Evolutionary conservation across 148 eudicot genomes (phyloP), one percentile per base, ranked within the genome.

Genomic region (Fagopyrum esculentum): DNA sequence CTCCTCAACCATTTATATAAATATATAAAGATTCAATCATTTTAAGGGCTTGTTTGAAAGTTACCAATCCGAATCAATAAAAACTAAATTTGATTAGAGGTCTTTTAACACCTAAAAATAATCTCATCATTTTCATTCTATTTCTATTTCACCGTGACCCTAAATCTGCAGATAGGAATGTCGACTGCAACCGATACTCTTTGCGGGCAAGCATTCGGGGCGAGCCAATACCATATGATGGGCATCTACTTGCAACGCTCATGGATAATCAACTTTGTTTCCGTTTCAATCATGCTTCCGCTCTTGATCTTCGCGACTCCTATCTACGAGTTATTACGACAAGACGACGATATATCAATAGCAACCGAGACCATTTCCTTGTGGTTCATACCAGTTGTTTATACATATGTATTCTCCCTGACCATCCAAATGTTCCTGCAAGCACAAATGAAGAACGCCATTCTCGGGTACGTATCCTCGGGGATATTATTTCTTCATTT

Each of bases 121-220:
- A 22, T 22, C 0, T 22, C 26, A 22, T 22, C 26, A 22, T 22
- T 22, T 22, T 22, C 26, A n/a, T n/a, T n/a, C n/a, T n/a, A n/a
- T n/a, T n/a, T n/a, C n/a, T n/a, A n/a, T n/a, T n/a, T n/a, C n/a
- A n/a, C n/a, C n/a, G n/a, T n/a, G n/a, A n/a, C n/a, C n/a, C n/a
- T n/a, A 35, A 35, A 35, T 35, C 40, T 35, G 40, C 52, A 75
- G 77, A 40, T 75, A 49, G 77, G 77, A 75, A 35, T 35, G 40
- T 35, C 40, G 40, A 35, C 40, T 35, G 40, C 40, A 35, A 35
- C 40, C 40, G 40, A 75, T 60, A 75, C 77, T 16, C 71, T 75
- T 12, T 75, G 70, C 45, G 77, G 77, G 1, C 77, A 75, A 75
- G 71, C 77, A 9, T 75, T 75, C 63, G 77, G 77, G 46, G 77